Evolutionary conservation across 345 rosid genomes (phyloP).

Genomic region (Melaleuca quinquenervia): DNA sequence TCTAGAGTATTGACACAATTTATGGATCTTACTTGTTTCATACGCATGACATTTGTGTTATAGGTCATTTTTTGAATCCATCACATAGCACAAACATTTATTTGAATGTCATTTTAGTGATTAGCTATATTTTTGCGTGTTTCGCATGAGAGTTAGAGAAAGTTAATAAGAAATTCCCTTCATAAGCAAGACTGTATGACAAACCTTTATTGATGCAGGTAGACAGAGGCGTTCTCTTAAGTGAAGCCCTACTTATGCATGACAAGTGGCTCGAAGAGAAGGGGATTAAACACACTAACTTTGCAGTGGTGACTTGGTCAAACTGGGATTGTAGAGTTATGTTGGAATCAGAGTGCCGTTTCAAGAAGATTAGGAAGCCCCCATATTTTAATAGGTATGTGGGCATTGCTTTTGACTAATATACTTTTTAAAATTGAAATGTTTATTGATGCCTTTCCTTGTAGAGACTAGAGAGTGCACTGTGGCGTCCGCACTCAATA

Average conservation of each 20-base stretch:
- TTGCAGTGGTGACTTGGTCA: slow-evolving; percentile 48
- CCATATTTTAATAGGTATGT: slow-evolving; percentile 37
- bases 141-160: not conserved
- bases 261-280: slow-evolving; percentile 51
- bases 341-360: slow-evolving; percentile 51
- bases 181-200: not conserved
- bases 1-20: not conserved
- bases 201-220: slow-evolving; percentile 14
- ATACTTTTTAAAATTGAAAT: not conserved
- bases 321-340: slow-evolving; percentile 51
- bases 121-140: not conserved
- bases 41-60: not conserved
- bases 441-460: not conserved
- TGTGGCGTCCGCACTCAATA: not conserved
- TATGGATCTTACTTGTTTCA: not conserved
- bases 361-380: slow-evolving; percentile 44
- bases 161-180: not conserved
- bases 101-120: not conserved
- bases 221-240: slow-evolving; percentile 32
- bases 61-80: not conserved
- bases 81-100: not conserved
- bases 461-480: not conserved
- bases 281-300: slow-evolving; percentile 39
- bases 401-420: not conserved
- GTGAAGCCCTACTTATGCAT: slow-evolving; percentile 38